These are phyloP conservation scores for Trichoderma atrobrunneum DNA, from an alignment of 2,329 filamentous ascomycete genomes.

Conservation along the genomic window DNA sequence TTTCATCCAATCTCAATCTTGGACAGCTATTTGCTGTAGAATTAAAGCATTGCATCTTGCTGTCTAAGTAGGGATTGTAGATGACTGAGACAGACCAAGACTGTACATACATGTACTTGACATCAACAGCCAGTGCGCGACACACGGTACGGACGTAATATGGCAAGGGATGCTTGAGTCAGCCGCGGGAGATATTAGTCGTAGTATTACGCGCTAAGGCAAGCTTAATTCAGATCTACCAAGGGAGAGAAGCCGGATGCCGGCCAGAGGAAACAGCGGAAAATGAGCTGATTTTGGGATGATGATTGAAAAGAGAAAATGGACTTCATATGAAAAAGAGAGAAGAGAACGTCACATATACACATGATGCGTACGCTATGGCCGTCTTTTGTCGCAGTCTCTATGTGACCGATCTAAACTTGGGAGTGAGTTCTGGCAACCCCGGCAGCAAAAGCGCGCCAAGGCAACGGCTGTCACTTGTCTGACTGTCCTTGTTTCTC, in stretches of 20 bases:
- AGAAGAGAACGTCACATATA: too few species aligned
- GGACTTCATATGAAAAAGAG: background rate
- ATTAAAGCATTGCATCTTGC: background rate
- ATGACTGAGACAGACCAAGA: background rate
- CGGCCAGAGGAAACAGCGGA: background rate
- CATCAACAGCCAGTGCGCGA: background rate
- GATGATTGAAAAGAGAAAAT: background rate
- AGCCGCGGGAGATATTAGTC: slow-evolving; percentile 12
- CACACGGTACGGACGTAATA: background rate
- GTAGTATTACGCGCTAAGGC: slow-evolving; percentile 12
- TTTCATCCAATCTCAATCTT: background rate
- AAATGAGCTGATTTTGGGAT: background rate
- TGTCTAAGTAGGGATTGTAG: too few species aligned
- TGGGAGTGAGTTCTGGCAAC: background rate
- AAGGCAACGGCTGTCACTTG: background rate
- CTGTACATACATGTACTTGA: background rate
- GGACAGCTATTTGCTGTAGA: background rate
- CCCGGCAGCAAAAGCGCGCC: background rate
- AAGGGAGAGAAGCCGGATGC: background rate
- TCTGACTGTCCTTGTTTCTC: slow-evolving; percentile 11
- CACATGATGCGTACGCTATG: background rate
- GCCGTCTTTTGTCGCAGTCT: background rate
- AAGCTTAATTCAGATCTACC: slow-evolving; percentile 10
- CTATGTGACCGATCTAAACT: background rate
- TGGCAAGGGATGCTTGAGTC: background rate